phyloP scores from a whole-genome alignment of 345 rosid species.

The Heritiera littoralis region DNA sequence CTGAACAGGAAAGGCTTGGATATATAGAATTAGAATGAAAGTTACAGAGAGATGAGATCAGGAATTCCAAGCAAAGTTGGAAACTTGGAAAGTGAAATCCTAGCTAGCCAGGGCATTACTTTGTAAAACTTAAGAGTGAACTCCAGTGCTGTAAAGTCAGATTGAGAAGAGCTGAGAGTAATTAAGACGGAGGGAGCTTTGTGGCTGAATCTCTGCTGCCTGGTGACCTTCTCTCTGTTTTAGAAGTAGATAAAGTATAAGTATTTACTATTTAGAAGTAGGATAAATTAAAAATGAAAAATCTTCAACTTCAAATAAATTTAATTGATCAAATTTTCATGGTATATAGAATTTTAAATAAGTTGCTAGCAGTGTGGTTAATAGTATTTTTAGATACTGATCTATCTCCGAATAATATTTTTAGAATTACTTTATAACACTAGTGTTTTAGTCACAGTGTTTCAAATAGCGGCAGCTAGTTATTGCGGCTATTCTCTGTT shows the following conservation, averaged over 20 bases:
- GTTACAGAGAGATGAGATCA: not conserved
- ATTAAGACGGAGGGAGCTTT: too few species aligned
- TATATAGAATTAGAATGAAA: not conserved
- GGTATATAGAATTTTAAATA: too few species aligned
- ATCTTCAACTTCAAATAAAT: not conserved
- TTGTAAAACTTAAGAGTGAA: not conserved
- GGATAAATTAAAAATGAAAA: not conserved
- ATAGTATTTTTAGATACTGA: too few species aligned
- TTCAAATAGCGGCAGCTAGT: too few species aligned
- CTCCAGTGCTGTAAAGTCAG: not conserved
- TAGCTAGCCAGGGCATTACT: not conserved
- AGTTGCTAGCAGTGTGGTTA: too few species aligned
- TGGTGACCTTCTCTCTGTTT: not conserved
- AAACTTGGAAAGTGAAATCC: not conserved
- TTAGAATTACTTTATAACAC: too few species aligned
- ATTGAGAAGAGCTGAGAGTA: not conserved
- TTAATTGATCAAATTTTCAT: too few species aligned
- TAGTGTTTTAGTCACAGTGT: too few species aligned
- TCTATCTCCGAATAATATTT: too few species aligned
- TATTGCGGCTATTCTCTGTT: too few species aligned
- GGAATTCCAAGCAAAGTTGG: not conserved
- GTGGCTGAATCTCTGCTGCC: not conserved
- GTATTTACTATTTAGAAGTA: not conserved
- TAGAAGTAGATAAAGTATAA: not conserved
- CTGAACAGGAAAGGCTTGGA: not conserved